phyloP scores from a whole-genome alignment of 495 filamentous ascomycete species.

The Acidiella bohemica region DNA sequence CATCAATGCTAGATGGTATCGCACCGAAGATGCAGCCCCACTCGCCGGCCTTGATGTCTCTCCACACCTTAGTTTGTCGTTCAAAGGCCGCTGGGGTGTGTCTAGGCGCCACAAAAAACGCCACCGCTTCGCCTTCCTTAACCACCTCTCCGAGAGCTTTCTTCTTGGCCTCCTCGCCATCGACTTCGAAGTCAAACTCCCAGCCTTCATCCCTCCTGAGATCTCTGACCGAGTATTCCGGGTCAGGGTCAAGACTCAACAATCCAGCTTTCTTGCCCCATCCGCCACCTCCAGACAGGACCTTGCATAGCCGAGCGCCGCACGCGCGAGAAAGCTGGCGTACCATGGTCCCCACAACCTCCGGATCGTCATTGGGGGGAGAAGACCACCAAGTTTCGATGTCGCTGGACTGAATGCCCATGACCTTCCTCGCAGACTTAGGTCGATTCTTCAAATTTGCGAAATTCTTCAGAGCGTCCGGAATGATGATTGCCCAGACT shows the following conservation, averaged over 20 bases:
- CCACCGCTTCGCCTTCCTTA: conserved; percentile 14
- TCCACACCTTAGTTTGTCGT: neutral
- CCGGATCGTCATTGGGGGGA: conserved; percentile 38
- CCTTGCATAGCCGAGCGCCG: conserved; percentile 27
- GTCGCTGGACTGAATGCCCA: conserved; percentile 7
- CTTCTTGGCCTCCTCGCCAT: neutral
- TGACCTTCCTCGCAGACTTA: conserved; percentile 14
- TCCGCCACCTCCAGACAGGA: conserved; percentile 72
- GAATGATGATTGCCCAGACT: conserved; percentile 66
- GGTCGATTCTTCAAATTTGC: neutral
- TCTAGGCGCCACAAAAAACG: conserved; percentile 16
- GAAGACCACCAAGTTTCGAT: conserved; percentile 17
- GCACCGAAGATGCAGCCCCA: conserved; percentile 3
- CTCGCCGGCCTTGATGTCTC: neutral
- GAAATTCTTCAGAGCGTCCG: conserved; percentile 16
- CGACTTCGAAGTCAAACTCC: conserved; percentile 13
- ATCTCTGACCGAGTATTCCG: conserved; percentile 6
- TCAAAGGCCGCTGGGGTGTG: neutral
- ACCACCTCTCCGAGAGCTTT: conserved; percentile 18
- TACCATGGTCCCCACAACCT: neutral
- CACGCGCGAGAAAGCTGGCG: too few relatives aligned
- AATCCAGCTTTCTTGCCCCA: conserved; percentile 81
- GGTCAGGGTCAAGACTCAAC: conserved; percentile 64
- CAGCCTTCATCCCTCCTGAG: conserved; percentile 9
- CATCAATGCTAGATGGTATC: conserved; percentile 1